Conservation (phyloP, 805 yeast species). For the Lipomyces yamadae region DNA sequence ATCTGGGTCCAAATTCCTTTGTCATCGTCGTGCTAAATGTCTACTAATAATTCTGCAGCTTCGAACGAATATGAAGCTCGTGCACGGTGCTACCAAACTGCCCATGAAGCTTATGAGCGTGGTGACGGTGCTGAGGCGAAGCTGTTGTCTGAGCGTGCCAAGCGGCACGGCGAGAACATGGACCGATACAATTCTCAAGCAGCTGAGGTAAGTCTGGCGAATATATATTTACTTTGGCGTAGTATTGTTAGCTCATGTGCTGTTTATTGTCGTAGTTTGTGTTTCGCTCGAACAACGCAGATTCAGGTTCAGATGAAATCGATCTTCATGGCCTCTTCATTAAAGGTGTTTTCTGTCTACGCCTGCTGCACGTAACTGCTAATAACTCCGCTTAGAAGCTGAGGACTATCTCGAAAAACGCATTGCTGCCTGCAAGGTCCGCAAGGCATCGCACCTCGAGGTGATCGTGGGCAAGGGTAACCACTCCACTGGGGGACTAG, state of each 20-base stretch:
- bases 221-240: too few species aligned
- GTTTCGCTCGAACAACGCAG: slow-evolving; percentile 84
- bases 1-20: slow-evolving; percentile 42
- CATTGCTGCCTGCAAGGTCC: slow-evolving; percentile 62
- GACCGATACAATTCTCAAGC: slow-evolving; percentile 77
- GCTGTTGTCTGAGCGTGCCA: slow-evolving; percentile 70
- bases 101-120: slow-evolving; percentile 74
- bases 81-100: slow-evolving; percentile 60
- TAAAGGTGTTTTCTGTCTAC: slow-evolving; percentile 45
- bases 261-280: slow-evolving; percentile 56
- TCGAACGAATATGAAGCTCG: slow-evolving; percentile 65
- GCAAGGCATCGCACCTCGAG: slow-evolving; percentile 64
- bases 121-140: slow-evolving; percentile 80
- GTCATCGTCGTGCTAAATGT: background rate
- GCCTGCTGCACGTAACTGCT: background rate
- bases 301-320: slow-evolving; percentile 82
- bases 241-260: background rate
- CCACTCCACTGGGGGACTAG: slow-evolving; percentile 80
- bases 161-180: slow-evolving; percentile 61
- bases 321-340: slow-evolving; percentile 92
- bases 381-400: slow-evolving; percentile 59
- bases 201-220: slow-evolving; percentile 51
- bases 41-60: slow-evolving; percentile 51
- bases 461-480: slow-evolving; percentile 94
- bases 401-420: slow-evolving; percentile 74